Evolutionary conservation across 176 grass and related monocot genomes (phyloP), one percentile per base, ranked within the genome.

Genomic region (Paspalum vaginatum): DNA sequence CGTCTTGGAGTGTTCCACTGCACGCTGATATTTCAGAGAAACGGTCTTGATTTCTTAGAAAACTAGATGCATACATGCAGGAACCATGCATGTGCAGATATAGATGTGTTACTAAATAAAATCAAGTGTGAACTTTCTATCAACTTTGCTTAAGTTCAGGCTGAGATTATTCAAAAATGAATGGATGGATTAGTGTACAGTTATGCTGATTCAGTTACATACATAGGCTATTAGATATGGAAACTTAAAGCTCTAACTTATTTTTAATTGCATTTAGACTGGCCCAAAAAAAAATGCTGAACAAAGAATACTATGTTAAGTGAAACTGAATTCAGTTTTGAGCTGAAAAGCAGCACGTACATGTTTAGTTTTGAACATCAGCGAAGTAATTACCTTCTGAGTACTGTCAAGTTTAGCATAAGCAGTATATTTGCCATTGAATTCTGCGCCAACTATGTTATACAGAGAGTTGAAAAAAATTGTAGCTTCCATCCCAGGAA

Each of bases 391-490:
- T 63, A 78, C 75, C 59, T 78, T 78, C 60, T 78, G 18, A 3
- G 26, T 64, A 38, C 0, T 0, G 1, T 9, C 39, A 38, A 65
- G 11, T 50, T 78, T 17, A 21, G 51, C 59, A 15, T 9, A 78
- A 65, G 44, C 51, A 78, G 6, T 49, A 11, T 39, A 39, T 78
- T 9, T 51, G 22, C 60, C 75, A 37, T 21, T 78, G 26, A 78
- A 50, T 51, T 64, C 11, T 21, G 59, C 75, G 38, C 58, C 75
- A 64, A 21, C 10, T 39, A 75, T 75, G 4, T 9, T 15, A 22
- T 75, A 75, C 1, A 43, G 72, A 24, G 72, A 75, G 4, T 14
- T 21, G 25, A 64, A 78, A 10, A 38, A 39, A n/a, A 78, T 39
- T 21, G 10, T 39, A 50, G 59, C 61, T 13, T 39, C 45, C 3